phyloP scores from a whole-genome alignment of 495 filamentous ascomycete genomes.

The Tuber umbilicatum region DNA sequence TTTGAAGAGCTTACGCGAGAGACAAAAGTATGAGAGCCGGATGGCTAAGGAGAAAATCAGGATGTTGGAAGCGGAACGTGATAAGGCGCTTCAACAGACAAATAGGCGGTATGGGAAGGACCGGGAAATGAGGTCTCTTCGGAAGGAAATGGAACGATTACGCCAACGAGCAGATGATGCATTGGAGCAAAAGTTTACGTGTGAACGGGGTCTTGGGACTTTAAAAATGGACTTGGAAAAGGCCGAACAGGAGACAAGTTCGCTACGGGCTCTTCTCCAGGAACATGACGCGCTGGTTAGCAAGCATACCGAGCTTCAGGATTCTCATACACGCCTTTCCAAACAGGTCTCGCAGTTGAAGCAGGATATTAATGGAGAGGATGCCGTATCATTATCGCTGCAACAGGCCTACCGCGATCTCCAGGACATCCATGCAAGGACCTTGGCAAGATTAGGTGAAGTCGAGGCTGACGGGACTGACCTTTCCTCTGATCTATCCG shows the following conservation, averaged over 20 bases:
- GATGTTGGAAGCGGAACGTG: conserved; percentile 69
- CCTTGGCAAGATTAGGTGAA: conserved; percentile 43
- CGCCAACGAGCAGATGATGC: conserved; percentile 89
- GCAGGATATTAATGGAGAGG: conserved; percentile 26
- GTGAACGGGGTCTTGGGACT: conserved; percentile 84
- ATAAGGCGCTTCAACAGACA: conserved; percentile 61
- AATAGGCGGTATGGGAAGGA: conserved; percentile 73
- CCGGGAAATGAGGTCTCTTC: conserved; percentile 67
- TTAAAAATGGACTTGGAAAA: conserved; percentile 97
- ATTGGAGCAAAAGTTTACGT: conserved; percentile 91
- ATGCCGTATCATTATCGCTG: conserved; percentile 59
- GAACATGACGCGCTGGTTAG: conserved; percentile 78
- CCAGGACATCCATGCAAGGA: conserved; percentile 54
- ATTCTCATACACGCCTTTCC: conserved; percentile 43
- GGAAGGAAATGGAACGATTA: conserved; percentile 76
- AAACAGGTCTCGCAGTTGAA: conserved; percentile 42
- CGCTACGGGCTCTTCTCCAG: conserved; percentile 68
- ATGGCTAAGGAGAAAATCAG: conserved; percentile 72
- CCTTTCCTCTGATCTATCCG: conserved; percentile 49
- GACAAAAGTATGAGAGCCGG: conserved; percentile 72
- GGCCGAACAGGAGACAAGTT: conserved; percentile 83
- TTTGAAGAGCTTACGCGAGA: conserved; percentile 75
- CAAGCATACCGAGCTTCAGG: conserved; percentile 43
- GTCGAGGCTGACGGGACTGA: conserved; percentile 39
- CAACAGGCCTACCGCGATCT: conserved; percentile 74